These are phyloP conservation scores for Chytriomyces hyalinus DNA, from an alignment of 192 early-diverging fungal genomes.

Conservation along the genomic window DNA sequence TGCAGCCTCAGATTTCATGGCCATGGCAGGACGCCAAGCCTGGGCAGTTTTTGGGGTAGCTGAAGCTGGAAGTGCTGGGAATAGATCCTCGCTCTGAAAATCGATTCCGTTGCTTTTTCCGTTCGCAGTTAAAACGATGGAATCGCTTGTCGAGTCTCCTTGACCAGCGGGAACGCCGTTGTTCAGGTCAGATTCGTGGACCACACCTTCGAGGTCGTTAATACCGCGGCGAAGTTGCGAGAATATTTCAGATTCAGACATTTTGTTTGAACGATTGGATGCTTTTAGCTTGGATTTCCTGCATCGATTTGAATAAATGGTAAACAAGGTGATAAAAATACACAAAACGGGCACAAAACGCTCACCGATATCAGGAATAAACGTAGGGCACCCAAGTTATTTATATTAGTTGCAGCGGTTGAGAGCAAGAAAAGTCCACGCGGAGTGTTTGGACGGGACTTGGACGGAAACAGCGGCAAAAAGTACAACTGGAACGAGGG, in stretches of 20 bases:
- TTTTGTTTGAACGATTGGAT: not conserved
- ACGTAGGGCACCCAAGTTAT: no score
- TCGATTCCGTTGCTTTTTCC: conserved; percentile 41
- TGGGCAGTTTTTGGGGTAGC: conserved; percentile 39
- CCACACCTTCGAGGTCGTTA: conserved; percentile 21
- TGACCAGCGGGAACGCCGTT: not conserved
- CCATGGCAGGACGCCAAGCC: conserved; percentile 33
- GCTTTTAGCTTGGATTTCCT: not conserved
- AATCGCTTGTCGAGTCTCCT: not conserved
- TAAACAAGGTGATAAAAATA: no score
- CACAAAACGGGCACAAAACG: no score
- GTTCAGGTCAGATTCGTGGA: not conserved
- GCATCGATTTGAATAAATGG: not conserved
- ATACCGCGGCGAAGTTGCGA: conserved; percentile 30
- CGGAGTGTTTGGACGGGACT: no score
- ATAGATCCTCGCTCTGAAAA: conserved; percentile 68
- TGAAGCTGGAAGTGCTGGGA: conserved; percentile 74
- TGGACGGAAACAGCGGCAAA: no score
- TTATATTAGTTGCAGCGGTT: no score
- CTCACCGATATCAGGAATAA: no score
- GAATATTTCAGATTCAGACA: conserved; percentile 31
- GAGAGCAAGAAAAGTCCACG: no score
- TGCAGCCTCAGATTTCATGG: conserved; percentile 11
- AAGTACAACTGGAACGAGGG: no score
- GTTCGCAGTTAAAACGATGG: not conserved